Evolutionary conservation across 352 stramenopile species (phyloP).

Genomic region (Phytophthora lateralis): DNA sequence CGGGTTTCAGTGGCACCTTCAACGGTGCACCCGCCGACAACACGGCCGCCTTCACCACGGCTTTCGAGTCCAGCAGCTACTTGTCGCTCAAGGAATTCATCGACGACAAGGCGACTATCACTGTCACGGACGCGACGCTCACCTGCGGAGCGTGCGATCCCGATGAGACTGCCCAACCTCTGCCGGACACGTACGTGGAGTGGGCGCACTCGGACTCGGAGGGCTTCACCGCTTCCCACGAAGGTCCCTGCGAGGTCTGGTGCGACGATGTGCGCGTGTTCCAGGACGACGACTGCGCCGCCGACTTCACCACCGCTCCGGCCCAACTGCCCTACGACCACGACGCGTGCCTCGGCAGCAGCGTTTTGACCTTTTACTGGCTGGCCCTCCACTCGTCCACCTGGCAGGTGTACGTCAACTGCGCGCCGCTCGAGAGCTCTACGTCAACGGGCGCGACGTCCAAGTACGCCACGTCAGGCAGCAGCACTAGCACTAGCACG

Average conservation of each 20-base stretch:
- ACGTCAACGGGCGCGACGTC: constrained; percentile 32
- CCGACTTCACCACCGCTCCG: constrained; percentile 17
- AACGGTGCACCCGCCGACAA: constrained; percentile 26
- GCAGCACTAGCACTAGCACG: constrained; percentile 2
- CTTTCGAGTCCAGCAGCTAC: constrained; percentile 30
- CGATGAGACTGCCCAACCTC: constrained; percentile 22
- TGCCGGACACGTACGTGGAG: constrained; percentile 31
- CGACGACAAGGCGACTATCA: constrained; percentile 29
- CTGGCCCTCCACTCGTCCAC: constrained; percentile 40
- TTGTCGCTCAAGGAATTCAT: constrained; percentile 34
- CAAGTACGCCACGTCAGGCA: constrained; percentile 17
- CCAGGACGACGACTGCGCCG: constrained; percentile 16
- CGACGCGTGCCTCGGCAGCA: constrained; percentile 30
- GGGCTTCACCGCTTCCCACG: constrained; percentile 34
- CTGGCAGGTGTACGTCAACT: constrained; percentile 55
- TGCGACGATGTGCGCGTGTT: constrained; percentile 28
- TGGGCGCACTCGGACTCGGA: constrained; percentile 37
- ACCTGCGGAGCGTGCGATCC: constrained; percentile 30
- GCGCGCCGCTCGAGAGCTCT: constrained; percentile 16
- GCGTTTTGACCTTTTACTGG: constrained; percentile 47
- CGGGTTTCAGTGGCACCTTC: constrained; percentile 33
- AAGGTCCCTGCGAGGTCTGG: constrained; percentile 43
- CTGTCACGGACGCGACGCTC: constrained; percentile 27
- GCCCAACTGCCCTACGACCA: constrained; percentile 35
- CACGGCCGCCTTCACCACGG: constrained; percentile 30